Conservation (phyloP, 257 asterid species). For the Solanum commersonii region DNA sequence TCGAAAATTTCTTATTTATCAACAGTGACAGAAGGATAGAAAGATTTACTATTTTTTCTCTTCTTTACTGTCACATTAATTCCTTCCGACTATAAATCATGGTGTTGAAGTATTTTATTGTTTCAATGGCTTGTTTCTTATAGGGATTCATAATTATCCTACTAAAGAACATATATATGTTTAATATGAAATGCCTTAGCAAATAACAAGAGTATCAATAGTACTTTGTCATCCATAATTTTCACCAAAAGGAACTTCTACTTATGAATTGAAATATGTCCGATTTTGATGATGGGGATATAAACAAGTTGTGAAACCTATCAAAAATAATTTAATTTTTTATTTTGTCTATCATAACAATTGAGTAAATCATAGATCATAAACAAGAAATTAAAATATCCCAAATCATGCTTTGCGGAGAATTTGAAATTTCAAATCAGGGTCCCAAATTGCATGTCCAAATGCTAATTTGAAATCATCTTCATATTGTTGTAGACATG, state of each 20-base stretch:
- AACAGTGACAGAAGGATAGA: background rate
- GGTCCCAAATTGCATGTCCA: too few relatives aligned
- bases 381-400: background rate
- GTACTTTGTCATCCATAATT: background rate
- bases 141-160: background rate
- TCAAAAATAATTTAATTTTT: too few relatives aligned
- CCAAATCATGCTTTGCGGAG: background rate
- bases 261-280: background rate
- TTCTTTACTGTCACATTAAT: background rate
- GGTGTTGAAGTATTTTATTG: background rate
- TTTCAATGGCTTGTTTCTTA: background rate
- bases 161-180: background rate
- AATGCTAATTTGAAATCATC: too few relatives aligned
- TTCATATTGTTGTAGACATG: background rate
- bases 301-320: background rate
- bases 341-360: too few relatives aligned
- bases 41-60: background rate
- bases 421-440: background rate
- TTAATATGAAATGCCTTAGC: background rate
- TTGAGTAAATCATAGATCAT: background rate
- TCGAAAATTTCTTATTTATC: background rate
- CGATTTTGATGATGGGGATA: background rate
- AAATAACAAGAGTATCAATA: background rate
- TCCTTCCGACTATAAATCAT: background rate
- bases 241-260: background rate